Conservation (phyloP, 208 protist genomes). For the Wallacemonas sp. region DNA sequence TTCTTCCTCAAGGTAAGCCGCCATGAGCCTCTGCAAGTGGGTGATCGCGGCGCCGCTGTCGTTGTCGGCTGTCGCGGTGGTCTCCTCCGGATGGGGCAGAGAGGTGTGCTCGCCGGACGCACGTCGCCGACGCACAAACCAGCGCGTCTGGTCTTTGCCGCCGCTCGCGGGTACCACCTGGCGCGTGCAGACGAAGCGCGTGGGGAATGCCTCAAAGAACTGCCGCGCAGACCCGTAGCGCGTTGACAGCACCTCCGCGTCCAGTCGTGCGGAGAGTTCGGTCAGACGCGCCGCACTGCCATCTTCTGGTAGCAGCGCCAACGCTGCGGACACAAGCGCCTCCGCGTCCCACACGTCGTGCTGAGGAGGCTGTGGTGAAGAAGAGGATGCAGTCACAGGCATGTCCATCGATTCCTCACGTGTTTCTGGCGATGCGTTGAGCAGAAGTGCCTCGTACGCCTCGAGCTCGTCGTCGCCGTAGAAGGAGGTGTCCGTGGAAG, state of each 20-base stretch:
- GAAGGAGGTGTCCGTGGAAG: too few relatives aligned
- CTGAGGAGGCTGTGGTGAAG: not conserved
- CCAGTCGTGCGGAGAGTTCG: constrained; percentile 44
- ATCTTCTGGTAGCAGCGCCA: constrained; percentile 50
- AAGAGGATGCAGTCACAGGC: too few relatives aligned
- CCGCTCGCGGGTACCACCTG: constrained; percentile 2
- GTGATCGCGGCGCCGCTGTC: not conserved
- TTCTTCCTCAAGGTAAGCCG: constrained; percentile 23
- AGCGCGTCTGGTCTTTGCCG: constrained; percentile 23
- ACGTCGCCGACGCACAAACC: constrained; percentile 28
- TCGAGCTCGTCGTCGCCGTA: constrained; percentile 47
- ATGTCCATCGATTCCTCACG: too few relatives aligned
- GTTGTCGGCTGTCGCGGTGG: not conserved
- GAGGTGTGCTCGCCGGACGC: too few relatives aligned
- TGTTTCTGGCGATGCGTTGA: constrained; percentile 22
- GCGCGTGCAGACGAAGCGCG: constrained; percentile 36
- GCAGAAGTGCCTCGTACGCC: constrained; percentile 68
- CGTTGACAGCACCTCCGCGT: constrained; percentile 56
- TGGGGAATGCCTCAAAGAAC: constrained; percentile 53
- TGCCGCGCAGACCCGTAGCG: constrained; percentile 50
- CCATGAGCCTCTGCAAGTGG: constrained; percentile 14
- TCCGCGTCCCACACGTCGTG: constrained; percentile 4
- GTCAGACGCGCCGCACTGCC: constrained; percentile 51
- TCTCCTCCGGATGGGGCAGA: too few relatives aligned
- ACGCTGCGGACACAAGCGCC: constrained; percentile 30